phyloP scores from a whole-genome alignment of 805 yeast species.

The Lipomyces kockii region DNA sequence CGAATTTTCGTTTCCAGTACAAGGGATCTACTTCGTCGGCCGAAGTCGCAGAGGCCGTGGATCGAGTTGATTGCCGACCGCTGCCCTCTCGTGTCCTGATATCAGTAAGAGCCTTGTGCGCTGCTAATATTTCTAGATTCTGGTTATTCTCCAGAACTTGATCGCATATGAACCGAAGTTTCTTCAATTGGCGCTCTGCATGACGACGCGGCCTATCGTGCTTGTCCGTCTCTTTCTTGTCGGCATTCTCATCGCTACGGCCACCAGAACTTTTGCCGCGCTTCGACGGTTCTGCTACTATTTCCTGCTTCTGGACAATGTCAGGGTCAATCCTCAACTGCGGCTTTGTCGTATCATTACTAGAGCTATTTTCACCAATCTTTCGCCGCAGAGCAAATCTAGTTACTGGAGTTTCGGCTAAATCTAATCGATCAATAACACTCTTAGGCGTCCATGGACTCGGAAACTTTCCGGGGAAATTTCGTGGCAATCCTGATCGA shows the following conservation, averaged over 20 bases:
- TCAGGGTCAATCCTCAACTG: background rate
- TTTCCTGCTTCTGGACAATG: background rate
- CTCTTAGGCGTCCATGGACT: constrained; percentile 37
- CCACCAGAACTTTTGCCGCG: background rate
- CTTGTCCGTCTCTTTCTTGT: background rate
- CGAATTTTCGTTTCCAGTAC: constrained; percentile 21
- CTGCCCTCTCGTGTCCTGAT: background rate
- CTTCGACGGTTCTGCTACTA: background rate
- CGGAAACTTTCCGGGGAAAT: constrained; percentile 40
- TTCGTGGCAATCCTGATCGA: constrained; percentile 35
- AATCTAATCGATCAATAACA: constrained; percentile 21
- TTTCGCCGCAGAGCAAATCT: constrained; percentile 13
- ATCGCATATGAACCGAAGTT: background rate
- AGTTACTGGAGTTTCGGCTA: constrained; percentile 27
- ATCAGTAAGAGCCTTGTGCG: constrained; percentile 5
- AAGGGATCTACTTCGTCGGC: constrained; percentile 4
- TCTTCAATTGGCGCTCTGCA: background rate
- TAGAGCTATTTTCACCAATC: background rate
- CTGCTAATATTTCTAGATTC: constrained; percentile 15
- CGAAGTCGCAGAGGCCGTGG: background rate
- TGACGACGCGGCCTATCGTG: background rate
- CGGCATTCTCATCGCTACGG: background rate
- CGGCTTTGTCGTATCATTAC: background rate
- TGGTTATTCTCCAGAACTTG: constrained; percentile 16
- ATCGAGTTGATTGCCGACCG: background rate